Conservation (phyloP, 2,329 filamentous ascomycete genomes). For the Helotiales sp. region DNA sequence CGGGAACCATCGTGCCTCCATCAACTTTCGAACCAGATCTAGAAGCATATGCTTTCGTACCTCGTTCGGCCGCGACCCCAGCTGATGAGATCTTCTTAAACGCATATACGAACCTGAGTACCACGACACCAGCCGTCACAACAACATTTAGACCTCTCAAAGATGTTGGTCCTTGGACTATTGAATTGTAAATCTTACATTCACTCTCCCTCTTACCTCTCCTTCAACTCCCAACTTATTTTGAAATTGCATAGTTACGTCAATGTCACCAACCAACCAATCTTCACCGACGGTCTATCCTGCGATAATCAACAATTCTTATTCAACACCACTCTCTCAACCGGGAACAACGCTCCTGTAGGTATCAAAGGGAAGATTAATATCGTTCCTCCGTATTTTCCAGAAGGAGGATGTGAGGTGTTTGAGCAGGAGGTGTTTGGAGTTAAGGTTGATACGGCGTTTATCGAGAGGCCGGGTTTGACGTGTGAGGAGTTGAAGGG, state of each 20-base stretch:
- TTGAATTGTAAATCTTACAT: constrained; percentile 17
- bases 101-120: constrained; percentile 9
- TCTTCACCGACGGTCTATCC: constrained; percentile 41
- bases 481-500: constrained; percentile 26
- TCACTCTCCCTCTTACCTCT: no score
- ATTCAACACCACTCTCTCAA: constrained; percentile 46
- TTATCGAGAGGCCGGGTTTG: constrained; percentile 42
- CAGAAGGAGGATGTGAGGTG: constrained; percentile 3
- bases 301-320: constrained; percentile 47
- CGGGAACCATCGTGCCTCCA: constrained; percentile 7
- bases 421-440: constrained; percentile 33
- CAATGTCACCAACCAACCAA: constrained; percentile 56
- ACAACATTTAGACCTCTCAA: constrained; percentile 1
- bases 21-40: constrained; percentile 10
- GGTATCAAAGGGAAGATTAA: constrained; percentile 36
- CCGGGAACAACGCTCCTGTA: constrained; percentile 34
- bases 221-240: neutral
- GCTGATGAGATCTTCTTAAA: constrained; percentile 9
- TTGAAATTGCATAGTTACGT: constrained; percentile 22
- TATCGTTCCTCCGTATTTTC: constrained; percentile 34
- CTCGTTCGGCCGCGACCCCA: neutral
- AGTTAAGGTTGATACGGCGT: constrained; percentile 39
- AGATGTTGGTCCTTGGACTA: constrained; percentile 4
- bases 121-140: constrained; percentile 1
- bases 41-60: constrained; percentile 13